Evolutionary conservation across 768 basidiomycete genomes (phyloP).

Genomic region (Hysterangium stoloniferum): DNA sequence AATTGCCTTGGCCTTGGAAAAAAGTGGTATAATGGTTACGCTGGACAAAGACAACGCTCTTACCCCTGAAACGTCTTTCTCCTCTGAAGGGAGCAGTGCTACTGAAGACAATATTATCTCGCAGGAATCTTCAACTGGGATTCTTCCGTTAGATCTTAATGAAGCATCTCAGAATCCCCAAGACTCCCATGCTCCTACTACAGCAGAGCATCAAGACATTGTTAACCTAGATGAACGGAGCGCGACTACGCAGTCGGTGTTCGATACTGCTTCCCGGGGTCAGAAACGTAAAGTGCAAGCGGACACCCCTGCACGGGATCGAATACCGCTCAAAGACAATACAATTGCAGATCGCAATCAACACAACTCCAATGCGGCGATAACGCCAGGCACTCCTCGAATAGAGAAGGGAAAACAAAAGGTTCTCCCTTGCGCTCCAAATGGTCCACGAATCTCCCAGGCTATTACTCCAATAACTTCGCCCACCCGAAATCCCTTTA

Average conservation of each 20-base stretch:
- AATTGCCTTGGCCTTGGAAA: conserved; percentile 6
- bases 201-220: background rate
- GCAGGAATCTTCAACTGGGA: no score
- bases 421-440: background rate
- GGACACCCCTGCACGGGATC: background rate
- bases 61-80: background rate
- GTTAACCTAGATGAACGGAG: background rate
- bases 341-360: conserved; percentile 4
- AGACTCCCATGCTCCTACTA: background rate
- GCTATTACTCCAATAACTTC: background rate
- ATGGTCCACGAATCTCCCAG: background rate
- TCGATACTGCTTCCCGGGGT: background rate
- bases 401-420: conserved; percentile 7
- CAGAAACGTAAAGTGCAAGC: background rate
- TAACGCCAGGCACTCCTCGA: conserved; percentile 4
- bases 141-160: background rate
- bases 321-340: conserved; percentile 8
- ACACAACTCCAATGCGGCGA: background rate
- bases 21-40: conserved; percentile 3
- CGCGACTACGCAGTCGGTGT: no score
- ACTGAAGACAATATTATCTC: no score
- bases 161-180: background rate
- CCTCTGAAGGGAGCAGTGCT: no score
- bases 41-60: background rate
- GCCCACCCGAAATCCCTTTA: background rate